Evolutionary conservation across 257 asterid species (phyloP).

Genomic region (Scutellaria galericulata): DNA sequence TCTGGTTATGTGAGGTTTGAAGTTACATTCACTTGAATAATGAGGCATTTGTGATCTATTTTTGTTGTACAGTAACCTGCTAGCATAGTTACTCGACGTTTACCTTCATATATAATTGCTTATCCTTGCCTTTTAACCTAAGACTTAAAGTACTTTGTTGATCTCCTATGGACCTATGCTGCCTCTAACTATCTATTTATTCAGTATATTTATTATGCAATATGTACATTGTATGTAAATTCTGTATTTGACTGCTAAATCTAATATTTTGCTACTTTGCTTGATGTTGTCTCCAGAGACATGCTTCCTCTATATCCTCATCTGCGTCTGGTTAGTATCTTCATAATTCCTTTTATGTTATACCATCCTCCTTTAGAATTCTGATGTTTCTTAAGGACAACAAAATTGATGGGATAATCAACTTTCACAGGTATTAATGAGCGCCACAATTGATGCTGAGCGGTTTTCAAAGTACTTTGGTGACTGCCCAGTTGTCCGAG

Average conservation of each 20-base stretch:
- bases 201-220: constrained; percentile 9
- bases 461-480: constrained; percentile 85
- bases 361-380: constrained; percentile 9
- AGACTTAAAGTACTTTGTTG: constrained; percentile 1
- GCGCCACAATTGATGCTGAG: constrained; percentile 95
- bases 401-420: constrained; percentile 35
- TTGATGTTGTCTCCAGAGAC: constrained; percentile 65
- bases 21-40: constrained; percentile 18
- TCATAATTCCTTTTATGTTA: constrained; percentile 23
- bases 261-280: constrained; percentile 34
- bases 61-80: neutral
- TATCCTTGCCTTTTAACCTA: neutral
- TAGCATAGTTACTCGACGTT: constrained; percentile 9
- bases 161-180: neutral
- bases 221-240: neutral
- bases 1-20: constrained; percentile 8
- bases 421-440: constrained; percentile 79
- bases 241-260: neutral
- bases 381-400: constrained; percentile 25
- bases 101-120: constrained; percentile 8
- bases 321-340: constrained; percentile 77
- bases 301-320: constrained; percentile 84
- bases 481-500: constrained; percentile 86
- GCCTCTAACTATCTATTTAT: constrained; percentile 14
- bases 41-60: constrained; percentile 20